Conservation (phyloP, 352 stramenopile species). For the Pythium apleroticum region DNA sequence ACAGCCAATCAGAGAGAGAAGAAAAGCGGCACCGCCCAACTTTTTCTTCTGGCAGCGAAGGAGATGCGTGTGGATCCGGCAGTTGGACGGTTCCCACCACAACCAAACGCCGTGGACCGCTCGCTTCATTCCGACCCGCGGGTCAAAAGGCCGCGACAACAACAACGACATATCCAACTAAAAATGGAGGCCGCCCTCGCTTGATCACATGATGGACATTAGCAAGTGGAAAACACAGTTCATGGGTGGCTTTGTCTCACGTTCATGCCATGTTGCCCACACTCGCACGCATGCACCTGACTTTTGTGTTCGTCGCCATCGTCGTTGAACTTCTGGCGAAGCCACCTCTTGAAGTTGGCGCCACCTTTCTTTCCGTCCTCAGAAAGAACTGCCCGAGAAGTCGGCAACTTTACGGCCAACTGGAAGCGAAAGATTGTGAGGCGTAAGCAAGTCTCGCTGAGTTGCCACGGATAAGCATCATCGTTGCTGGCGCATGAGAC, state of each 20-base stretch:
- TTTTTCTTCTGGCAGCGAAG: constrained; percentile 6
- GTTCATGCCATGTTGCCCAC: background rate
- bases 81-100: background rate
- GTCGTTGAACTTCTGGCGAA: constrained; percentile 4
- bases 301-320: background rate
- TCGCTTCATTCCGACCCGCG: background rate
- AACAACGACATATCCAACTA: background rate
- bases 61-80: constrained; percentile 3
- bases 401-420: background rate
- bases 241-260: constrained; percentile 3
- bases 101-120: background rate
- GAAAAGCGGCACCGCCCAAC: constrained; percentile 2
- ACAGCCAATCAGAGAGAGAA: background rate
- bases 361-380: background rate
- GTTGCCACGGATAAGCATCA: too few species aligned
- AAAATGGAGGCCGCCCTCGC: background rate
- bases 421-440: background rate
- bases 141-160: background rate
- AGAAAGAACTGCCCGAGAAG: background rate
- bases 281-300: constrained; percentile 3
- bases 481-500: background rate
- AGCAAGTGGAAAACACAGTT: constrained; percentile 4
- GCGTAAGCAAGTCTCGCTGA: too few species aligned
- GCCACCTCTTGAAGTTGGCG: constrained; percentile 6
- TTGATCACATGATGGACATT: background rate